Conservation (phyloP, 306 rosid genomes). For the Gillenia trifoliata region DNA sequence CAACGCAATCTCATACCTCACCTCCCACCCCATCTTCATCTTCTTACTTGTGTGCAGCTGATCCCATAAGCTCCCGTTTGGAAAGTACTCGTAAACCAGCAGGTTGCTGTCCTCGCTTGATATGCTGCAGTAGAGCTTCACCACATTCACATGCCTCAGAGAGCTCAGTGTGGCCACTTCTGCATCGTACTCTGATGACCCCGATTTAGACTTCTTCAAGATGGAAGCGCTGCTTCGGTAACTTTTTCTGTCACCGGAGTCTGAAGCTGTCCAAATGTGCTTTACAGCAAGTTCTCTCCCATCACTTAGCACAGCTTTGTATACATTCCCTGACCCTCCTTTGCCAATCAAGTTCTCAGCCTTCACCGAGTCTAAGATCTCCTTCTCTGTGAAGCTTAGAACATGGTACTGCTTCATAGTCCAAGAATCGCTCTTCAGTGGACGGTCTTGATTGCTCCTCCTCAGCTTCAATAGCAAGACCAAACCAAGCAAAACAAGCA, state of each 20-base stretch:
- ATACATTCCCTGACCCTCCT: constrained; percentile 93
- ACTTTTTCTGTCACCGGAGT: constrained; percentile 25
- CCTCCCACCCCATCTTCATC: constrained; percentile 67
- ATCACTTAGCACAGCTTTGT: constrained; percentile 47
- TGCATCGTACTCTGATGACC: constrained; percentile 59
- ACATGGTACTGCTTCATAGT: constrained; percentile 62
- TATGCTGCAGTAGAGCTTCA: constrained; percentile 85
- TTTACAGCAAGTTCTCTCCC: constrained; percentile 72
- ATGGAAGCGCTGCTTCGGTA: constrained; percentile 56
- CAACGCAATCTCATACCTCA: constrained; percentile 69
- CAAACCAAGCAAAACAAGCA: constrained; percentile 32
- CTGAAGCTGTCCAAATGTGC: constrained; percentile 65
- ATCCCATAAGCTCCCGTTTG: constrained; percentile 90
- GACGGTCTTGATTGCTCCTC: constrained; percentile 29
- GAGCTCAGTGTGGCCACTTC: constrained; percentile 89
- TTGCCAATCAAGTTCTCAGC: constrained; percentile 66
- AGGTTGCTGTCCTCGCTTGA: constrained; percentile 80
- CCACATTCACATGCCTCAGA: constrained; percentile 82
- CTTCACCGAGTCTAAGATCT: constrained; percentile 52
- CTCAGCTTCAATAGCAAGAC: constrained; percentile 43
- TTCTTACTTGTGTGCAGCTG: constrained; percentile 53
- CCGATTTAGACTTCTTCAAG: constrained; percentile 29
- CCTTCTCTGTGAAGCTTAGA: constrained; percentile 60
- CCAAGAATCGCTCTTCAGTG: constrained; percentile 55
- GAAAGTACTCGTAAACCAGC: constrained; percentile 81